Percentiles rank a stretch among this genome's conserved stretches.
Conservation (phyloP, 2,329 filamentous ascomycete genomes). For the Colletotrichum kahawae region DNA sequence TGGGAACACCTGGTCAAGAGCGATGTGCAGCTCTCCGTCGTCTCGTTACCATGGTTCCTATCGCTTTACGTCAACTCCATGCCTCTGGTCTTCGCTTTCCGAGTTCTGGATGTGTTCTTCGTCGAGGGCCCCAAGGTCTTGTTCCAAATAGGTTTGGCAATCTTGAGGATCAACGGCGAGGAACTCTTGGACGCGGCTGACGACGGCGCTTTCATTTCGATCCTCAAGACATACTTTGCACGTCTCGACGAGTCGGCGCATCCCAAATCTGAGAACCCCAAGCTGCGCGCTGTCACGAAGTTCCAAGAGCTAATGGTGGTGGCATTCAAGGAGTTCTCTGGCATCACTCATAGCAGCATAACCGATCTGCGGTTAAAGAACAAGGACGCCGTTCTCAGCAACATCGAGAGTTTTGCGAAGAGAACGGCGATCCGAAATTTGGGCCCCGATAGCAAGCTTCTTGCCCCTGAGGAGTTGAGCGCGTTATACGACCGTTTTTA, state of each 20-base stretch:
- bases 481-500: constrained; percentile 96
- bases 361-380: constrained; percentile 89
- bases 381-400: constrained; percentile 91
- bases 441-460: constrained; percentile 91
- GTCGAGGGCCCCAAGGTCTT: constrained; percentile 96
- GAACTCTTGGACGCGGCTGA: constrained; percentile 92
- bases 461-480: constrained; percentile 84
- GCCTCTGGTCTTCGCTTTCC: constrained; percentile 96
- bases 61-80: constrained; percentile 99
- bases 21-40: constrained; percentile 95
- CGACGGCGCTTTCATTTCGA: constrained; percentile 95
- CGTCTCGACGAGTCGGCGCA: constrained; percentile 94
- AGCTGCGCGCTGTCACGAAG: constrained; percentile 88
- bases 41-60: constrained; percentile 96
- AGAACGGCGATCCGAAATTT: constrained; percentile 95
- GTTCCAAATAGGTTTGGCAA: constrained; percentile 97
- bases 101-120: constrained; percentile 97
- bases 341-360: constrained; percentile 92
- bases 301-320: constrained; percentile 99
- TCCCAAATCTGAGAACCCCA: constrained; percentile 93
- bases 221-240: constrained; percentile 93
- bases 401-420: constrained; percentile 97
- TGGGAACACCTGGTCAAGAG: constrained; percentile 98
- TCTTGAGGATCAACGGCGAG: constrained; percentile 94
- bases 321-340: constrained; percentile 96